Conservation (phyloP, 2,329 filamentous ascomycete species). For the Blastomyces silverae region DNA sequence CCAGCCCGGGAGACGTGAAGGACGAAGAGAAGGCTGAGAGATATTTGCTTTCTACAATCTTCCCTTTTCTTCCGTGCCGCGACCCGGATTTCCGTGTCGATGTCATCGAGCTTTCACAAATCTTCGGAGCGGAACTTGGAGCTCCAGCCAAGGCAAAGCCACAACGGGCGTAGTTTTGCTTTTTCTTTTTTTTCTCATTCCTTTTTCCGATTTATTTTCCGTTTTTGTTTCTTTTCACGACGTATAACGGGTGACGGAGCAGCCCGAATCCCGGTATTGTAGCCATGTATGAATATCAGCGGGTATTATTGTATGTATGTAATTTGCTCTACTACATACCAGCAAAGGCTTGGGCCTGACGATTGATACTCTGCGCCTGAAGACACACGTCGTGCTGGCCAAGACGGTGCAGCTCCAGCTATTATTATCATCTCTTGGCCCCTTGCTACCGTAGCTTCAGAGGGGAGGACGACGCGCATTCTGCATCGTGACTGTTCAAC, state of each 20-base stretch:
- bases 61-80: neutral
- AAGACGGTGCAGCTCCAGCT: neutral
- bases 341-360: too few relatives aligned
- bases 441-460: neutral
- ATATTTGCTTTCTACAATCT: neutral
- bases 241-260: neutral
- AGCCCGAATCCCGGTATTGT: neutral
- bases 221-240: neutral
- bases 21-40: too few relatives aligned
- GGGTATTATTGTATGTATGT: too few relatives aligned
- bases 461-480: neutral
- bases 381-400: neutral
- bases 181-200: too few relatives aligned
- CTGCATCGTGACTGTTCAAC: neutral
- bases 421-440: neutral
- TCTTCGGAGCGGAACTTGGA: conserved; percentile 7
- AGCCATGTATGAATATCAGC: neutral
- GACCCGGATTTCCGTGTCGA: conserved; percentile 2
- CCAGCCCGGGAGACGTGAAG: too few relatives aligned
- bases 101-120: neutral
- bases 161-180: neutral
- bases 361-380: too few relatives aligned
- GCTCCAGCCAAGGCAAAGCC: neutral
- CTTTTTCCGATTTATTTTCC: too few relatives aligned
- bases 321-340: too few relatives aligned